Percentiles rank a stretch among this genome's conserved stretches.
Conservation (phyloP, 2,329 filamentous ascomycete species). For the Fonsecaea erecta region DNA sequence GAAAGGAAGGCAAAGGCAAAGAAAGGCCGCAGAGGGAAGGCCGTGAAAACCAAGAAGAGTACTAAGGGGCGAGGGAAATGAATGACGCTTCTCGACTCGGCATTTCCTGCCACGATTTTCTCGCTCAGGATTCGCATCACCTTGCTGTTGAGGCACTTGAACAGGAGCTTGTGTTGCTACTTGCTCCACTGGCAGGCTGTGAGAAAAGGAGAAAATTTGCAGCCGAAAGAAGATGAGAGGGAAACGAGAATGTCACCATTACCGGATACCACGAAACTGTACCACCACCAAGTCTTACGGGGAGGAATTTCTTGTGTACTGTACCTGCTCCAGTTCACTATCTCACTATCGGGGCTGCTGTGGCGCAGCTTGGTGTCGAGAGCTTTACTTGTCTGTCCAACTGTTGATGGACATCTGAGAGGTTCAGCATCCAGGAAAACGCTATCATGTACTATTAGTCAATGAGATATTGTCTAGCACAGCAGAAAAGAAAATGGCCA, state of each 20-base stretch:
- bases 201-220: too few species aligned
- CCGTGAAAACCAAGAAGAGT: neutral
- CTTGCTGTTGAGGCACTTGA: neutral
- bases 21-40: slow-evolving; percentile 7
- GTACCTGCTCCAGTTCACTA: neutral
- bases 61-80: neutral
- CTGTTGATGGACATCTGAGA: neutral
- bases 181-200: neutral
- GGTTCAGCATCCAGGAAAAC: neutral
- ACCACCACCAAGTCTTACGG: neutral
- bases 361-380: neutral
- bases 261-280: neutral
- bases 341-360: neutral
- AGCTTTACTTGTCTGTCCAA: neutral
- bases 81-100: neutral
- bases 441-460: slow-evolving; percentile 12
- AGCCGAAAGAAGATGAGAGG: neutral
- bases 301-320: neutral
- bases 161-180: neutral
- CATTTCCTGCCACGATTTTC: neutral
- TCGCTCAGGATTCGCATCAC: neutral
- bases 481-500: neutral
- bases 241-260: neutral
- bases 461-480: neutral
- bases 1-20: neutral